phyloP scores from a whole-genome alignment of 169 alveolate genomes.

The Plasmodium berghei region DNA sequence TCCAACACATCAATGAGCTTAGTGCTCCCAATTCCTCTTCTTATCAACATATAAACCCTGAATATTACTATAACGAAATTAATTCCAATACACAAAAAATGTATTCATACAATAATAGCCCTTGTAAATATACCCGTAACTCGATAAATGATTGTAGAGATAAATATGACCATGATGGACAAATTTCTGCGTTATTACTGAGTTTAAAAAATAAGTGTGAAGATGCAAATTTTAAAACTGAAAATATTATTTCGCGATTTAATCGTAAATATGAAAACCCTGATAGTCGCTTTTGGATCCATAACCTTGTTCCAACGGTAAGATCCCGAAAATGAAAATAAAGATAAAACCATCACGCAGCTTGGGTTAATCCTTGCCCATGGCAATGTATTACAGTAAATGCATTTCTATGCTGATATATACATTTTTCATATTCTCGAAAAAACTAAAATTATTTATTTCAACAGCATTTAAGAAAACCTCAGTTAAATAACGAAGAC shows the following conservation, averaged over 20 bases:
- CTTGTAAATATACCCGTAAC: not conserved
- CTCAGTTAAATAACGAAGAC: constrained; percentile 28
- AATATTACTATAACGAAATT: constrained; percentile 31
- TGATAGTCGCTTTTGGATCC: constrained; percentile 60
- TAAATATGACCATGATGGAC: constrained; percentile 48
- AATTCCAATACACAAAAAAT: not conserved
- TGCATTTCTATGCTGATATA: not conserved
- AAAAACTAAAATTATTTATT: not conserved
- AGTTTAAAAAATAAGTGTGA: constrained; percentile 59
- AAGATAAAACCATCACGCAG: not conserved
- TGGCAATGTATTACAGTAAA: not conserved
- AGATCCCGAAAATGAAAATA: not conserved
- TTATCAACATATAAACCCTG: constrained; percentile 18
- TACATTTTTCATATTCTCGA: not conserved
- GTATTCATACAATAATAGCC: not conserved
- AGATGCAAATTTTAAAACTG: constrained; percentile 46
- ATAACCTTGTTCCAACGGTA: constrained; percentile 59
- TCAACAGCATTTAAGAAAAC: constrained; percentile 61
- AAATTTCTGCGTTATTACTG: constrained; percentile 32
- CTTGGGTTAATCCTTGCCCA: not conserved
- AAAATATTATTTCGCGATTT: constrained; percentile 24
- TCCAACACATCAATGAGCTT: constrained; percentile 25
- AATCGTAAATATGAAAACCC: constrained; percentile 55
- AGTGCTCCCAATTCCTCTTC: constrained; percentile 11
- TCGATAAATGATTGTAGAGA: not conserved